A percentile compares a stretch with the other conserved stretches of the same genome.
Evolutionary conservation across 208 protist genomes (phyloP).

Genomic region (Wallacemonas sp.): DNA sequence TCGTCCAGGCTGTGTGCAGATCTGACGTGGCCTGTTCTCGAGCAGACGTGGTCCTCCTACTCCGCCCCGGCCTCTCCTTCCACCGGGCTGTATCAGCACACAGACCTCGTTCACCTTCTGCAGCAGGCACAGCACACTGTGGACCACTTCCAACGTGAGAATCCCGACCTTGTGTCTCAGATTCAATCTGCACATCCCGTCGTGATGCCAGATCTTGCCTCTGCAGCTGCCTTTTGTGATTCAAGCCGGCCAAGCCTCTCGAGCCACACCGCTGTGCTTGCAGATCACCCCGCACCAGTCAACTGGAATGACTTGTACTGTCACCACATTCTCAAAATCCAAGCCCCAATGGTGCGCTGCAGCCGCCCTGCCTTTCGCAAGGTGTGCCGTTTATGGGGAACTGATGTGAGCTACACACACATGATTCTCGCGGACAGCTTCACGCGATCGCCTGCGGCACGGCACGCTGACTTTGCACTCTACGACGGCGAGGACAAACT

Average conservation of each 20-base stretch:
- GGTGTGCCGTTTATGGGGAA: conserved; percentile 74
- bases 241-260: no score
- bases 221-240: not conserved
- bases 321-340: conserved; percentile 52
- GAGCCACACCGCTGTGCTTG: no score
- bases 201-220: not conserved
- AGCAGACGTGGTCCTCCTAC: conserved; percentile 6
- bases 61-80: not conserved
- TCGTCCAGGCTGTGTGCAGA: not conserved
- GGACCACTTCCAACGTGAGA: conserved; percentile 1
- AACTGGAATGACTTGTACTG: conserved; percentile 34
- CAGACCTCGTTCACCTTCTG: conserved; percentile 38
- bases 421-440: conserved; percentile 92
- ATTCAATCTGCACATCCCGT: not conserved
- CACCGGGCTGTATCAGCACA: conserved; percentile 32
- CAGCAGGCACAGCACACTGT: conserved; percentile 22
- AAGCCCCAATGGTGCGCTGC: conserved; percentile 94
- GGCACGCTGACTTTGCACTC: conserved; percentile 82
- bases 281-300: not conserved
- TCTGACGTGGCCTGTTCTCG: not conserved
- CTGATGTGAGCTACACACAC: conserved; percentile 87
- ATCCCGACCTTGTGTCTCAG: not conserved
- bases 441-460: conserved; percentile 51
- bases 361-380: conserved; percentile 84
- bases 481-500: conserved; percentile 68